Conservation (phyloP, 2,329 filamentous ascomycete genomes). For the Colletotrichum higginsianum region DNA sequence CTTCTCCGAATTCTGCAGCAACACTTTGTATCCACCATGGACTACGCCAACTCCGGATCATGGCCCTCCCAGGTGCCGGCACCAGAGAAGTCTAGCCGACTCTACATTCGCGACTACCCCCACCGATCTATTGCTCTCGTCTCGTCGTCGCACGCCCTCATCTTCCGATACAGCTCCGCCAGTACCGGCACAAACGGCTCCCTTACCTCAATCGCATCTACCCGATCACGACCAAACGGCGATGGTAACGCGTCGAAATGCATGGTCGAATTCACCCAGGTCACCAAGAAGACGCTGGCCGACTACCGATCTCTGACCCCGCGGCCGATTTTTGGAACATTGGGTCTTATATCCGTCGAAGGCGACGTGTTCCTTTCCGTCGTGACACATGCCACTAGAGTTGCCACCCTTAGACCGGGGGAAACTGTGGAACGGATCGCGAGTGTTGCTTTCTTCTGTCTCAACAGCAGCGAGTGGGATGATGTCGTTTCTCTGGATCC, state of each 20-base stretch:
- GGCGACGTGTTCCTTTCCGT: slow-evolving; percentile 93
- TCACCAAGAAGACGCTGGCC: slow-evolving; percentile 75
- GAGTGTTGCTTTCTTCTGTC: slow-evolving; percentile 91
- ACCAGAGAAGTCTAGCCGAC: slow-evolving; percentile 77
- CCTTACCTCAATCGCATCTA: slow-evolving; percentile 66
- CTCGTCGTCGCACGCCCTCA: slow-evolving; percentile 83
- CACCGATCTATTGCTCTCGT: slow-evolving; percentile 90
- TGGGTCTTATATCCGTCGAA: slow-evolving; percentile 88
- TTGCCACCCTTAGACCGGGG: slow-evolving; percentile 86
- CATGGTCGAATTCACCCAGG: slow-evolving; percentile 87
- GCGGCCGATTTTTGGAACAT: slow-evolving; percentile 84
- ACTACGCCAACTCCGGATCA: slow-evolving; percentile 58
- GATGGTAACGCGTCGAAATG: slow-evolving; percentile 72
- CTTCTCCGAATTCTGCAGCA: slow-evolving; percentile 21
- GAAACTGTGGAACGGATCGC: slow-evolving; percentile 92
- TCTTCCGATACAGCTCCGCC: slow-evolving; percentile 83
- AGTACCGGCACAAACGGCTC: slow-evolving; percentile 75
- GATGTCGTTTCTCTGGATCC: slow-evolving; percentile 74
- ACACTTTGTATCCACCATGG: slow-evolving; percentile 57
- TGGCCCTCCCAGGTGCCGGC: slow-evolving; percentile 65
- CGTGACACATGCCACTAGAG: slow-evolving; percentile 83
- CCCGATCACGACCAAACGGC: slow-evolving; percentile 59
- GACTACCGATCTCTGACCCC: slow-evolving; percentile 84
- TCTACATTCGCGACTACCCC: slow-evolving; percentile 89
- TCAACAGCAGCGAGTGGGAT: slow-evolving; percentile 90